Base-by-base conservation (phyloP, 495 filamentous ascomycete genomes). In the Aspergillus sclerotiicarbonarius region DNA sequence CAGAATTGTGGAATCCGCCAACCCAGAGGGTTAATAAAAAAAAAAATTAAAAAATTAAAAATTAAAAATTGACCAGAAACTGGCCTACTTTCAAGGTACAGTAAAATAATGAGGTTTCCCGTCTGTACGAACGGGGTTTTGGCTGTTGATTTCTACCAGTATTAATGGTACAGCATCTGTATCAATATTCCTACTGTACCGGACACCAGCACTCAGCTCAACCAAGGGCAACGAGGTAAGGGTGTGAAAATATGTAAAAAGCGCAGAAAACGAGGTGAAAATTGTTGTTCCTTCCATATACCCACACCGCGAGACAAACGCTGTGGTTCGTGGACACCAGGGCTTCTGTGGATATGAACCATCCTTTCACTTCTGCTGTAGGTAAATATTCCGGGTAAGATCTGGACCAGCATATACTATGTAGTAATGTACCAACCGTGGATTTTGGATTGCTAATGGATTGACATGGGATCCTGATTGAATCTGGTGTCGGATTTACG, bases 311-410 rank as follows among this genome's bases (percentile, higher is more conserved):
- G 20, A 25, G 20, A 48, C n/a, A 25, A 12, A 32, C 12, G 37
- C 30, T 50, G 13, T 31, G 47, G 47, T 59, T 44, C 21, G 66
- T 68, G 62, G 62, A 58, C 60, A 61, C 65, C 66, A 68, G 66
- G 66, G 66, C 66, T 68, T 63, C 60, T 62, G 66, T 68, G 66
- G 66, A 58, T 58, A 67, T 64, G 62, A 62, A 62, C 63, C 57
- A 55, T 18, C 37, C 45, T 53, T 63, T 56, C 41, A 35, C 41
- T 35, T 48, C 48, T 48, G 10, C 48, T 51, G 54, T 57, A n/a
- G n/a, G n/a, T n/a, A 41, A 51, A 49, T 51, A 48, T 54, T 50
- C 47, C 47, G 47, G 25, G 13, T 15, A 13, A 12, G 37, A 12
- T 41, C 12, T 15, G 37, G 25, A 25, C 2, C 25, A 3, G 25